Base-by-base conservation (phyloP, 176 grass and related monocot genomes). In the Saccharum spontaneum region DNA sequence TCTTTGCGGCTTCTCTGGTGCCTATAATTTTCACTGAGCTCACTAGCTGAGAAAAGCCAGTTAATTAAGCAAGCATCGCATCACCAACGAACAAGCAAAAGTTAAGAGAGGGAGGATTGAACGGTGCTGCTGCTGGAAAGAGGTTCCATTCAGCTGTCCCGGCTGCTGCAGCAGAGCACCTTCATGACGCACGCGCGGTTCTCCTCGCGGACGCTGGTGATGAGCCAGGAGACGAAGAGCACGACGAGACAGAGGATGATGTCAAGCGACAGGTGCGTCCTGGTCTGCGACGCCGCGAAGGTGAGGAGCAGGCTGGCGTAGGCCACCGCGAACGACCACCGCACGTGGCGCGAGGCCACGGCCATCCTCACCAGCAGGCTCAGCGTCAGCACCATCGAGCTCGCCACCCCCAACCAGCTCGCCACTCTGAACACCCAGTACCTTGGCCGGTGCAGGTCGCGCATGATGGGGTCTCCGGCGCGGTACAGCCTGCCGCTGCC, bases 391-490 rank as follows among this genome's bases (percentile, higher is more conserved):
- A 86, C 31, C 83, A 88, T 88, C 7, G 90, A 92, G 73, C 86
- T 88, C 73, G 31, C 73, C 14, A 92, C 85, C 3, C 74, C 86
- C 2, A 16, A 2, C 86, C 86, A 92, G 83, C 79, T 92, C 62
- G 73, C 71, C n/a, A 5, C 40, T 8, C 71, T 16, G 71, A 73
- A 73, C 71, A 73, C 71, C 82, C 65, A 71, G 43, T 81, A 88
- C 28, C 90, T 72, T 16, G 44, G 17, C 14, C 59, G 73, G 45
- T 92, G 82, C 78, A 82, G 75, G 67, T 88, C 83, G 48, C 86
- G 86, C 83, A 92, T 88, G 79, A 89, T 66, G 40, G 90, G 79
- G n/a, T 92, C 79, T 6, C 86, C 90, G 67, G 86, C 79, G 36
- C 3, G 36, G 78, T 83, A 49, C 3, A 31, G 0, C 67, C 1